A percentile compares a stretch with the other conserved stretches of the same genome.
These are phyloP conservation scores for Oryza meyeriana DNA, from an alignment of 176 grass and related monocot species.

Conservation along the genomic window DNA sequence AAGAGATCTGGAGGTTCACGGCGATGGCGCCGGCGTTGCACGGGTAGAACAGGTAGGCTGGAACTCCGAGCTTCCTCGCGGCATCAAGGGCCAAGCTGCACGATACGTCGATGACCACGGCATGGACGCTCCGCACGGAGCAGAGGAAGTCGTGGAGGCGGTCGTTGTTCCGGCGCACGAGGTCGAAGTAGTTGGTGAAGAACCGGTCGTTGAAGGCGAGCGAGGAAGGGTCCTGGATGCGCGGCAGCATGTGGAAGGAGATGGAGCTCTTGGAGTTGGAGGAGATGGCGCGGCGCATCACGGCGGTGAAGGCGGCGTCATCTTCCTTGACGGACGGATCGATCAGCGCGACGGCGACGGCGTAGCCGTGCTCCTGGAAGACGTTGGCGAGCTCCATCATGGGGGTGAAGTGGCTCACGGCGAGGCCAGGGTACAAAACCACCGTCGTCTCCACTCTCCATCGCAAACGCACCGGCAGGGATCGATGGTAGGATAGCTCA, in stretches of 20 bases:
- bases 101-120: not conserved
- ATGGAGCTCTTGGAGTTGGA: not conserved
- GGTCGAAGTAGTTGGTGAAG: not conserved
- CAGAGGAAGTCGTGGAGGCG: not conserved
- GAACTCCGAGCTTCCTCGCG: not conserved
- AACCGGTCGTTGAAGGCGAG: not conserved
- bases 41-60: not conserved
- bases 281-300: not conserved
- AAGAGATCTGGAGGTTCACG: not conserved
- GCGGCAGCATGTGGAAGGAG: not conserved
- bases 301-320: not conserved
- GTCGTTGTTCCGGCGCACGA: not conserved
- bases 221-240: not conserved
- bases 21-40: not conserved
- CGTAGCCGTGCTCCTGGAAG: not conserved
- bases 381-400: not conserved
- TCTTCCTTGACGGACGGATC: not conserved
- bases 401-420: not conserved
- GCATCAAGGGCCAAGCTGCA: not conserved
- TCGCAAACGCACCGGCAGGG: no score
- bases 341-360: not conserved
- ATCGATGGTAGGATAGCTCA: no score
- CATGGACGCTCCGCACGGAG: not conserved
- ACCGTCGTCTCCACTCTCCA: not conserved
- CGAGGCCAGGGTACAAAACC: not conserved